These are phyloP conservation scores for Dacryopinax primogenitus DNA, from an alignment of 768 basidiomycete genomes.

Conservation along the genomic window DNA sequence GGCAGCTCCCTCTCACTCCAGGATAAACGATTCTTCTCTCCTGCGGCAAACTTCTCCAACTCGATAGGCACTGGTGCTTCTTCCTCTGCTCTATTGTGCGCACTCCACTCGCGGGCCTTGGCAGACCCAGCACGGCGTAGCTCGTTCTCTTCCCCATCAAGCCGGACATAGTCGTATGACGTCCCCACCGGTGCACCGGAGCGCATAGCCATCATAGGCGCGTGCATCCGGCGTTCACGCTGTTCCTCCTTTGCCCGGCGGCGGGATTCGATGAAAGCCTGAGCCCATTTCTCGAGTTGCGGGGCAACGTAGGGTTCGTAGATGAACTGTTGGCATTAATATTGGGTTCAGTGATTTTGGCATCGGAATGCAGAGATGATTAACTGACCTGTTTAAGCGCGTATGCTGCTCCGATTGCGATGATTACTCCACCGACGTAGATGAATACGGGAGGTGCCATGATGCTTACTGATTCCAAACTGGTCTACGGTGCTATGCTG, in stretches of 20 bases:
- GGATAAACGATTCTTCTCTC: neutral
- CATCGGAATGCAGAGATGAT: neutral
- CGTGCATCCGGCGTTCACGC: neutral
- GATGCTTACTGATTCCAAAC: neutral
- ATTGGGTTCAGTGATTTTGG: neutral
- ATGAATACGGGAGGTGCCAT: slow-evolving; percentile 32
- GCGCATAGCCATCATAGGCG: neutral
- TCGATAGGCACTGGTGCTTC: neutral
- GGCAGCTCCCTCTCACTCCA: neutral
- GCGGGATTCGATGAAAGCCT: slow-evolving; percentile 26
- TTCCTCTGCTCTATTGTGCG: neutral
- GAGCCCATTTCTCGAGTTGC: slow-evolving; percentile 37
- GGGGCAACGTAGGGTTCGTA: slow-evolving; percentile 61
- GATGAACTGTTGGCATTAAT: slow-evolving; percentile 42
- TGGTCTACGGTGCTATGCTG: too few relatives aligned
- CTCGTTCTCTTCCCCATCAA: neutral
- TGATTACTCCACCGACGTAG: slow-evolving; percentile 40
- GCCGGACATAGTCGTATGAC: neutral
- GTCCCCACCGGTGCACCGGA: too few relatives aligned
- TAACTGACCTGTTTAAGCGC: slow-evolving; percentile 47
- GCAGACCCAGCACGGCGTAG: neutral
- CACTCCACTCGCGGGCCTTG: neutral
- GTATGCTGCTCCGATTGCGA: slow-evolving; percentile 37
- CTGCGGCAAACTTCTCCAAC: neutral
- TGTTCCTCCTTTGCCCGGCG: slow-evolving; percentile 14